Evolutionary conservation across 169 alveolate genomes (phyloP), one percentile per base, ranked within the genome.

Genomic region (Babesia microti): DNA sequence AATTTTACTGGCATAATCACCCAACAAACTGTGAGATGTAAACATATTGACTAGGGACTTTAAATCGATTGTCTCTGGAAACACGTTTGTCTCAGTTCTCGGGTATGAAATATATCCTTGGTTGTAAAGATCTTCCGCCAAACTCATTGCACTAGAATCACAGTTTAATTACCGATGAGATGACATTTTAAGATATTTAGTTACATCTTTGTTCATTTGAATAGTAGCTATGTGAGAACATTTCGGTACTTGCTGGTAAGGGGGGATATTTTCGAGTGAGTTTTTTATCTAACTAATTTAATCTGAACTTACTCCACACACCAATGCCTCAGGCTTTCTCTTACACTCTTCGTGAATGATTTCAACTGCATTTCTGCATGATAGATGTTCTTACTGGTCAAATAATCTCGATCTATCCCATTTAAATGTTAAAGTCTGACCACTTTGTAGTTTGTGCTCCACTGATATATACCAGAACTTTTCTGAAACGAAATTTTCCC

Each of bases 61-160:
- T 36, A 92, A 46, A 49, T 93, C 84, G 52, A 93, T 90, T 12
- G 92, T 74, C 23, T 82, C 56, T 14, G 93, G 86, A 72, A 89
- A 96, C 50, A 50, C 74, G 49, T 93, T 94, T 1, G 99, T 96
- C 74, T 96, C 99, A 17, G 99, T 96, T 43, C 99, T 89, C 1
- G 99, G 99, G 68, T 96, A 96, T 56, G 95, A 82, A 51, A 89
- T 75, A 65, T 68, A 78, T 9, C 97, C 97, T 50, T 79, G 79
- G 44, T 81, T 81, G 83, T 96, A 96, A 15, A 96, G 81, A 29
- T 81, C 79, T 65, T 96, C 99, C 40, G 98, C 98, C 1, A 93
- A 68, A 30, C 83, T 87, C 98, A 96, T 92, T 68, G 12, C 87
- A 81, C 51, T 72, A 80, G 24, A 87, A 7, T 5, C n/a, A 6